Evolutionary conservation across 768 basidiomycete genomes (phyloP).

Genomic region (Hygrophorus pudorinus): DNA sequence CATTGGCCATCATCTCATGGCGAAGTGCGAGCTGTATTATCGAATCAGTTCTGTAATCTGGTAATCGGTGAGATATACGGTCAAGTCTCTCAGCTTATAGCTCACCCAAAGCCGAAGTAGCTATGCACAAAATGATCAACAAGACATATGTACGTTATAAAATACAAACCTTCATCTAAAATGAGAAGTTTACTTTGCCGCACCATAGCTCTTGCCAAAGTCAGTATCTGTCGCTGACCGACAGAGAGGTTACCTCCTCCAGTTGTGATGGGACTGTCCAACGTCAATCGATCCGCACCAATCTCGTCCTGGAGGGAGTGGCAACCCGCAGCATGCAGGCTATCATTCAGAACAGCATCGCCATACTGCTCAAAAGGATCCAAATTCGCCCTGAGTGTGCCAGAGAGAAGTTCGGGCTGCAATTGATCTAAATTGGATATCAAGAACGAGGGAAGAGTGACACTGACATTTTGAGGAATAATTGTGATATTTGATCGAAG

Average conservation of each 20-base stretch:
- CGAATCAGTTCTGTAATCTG: conserved; percentile 10
- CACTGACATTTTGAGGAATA: conserved; percentile 38
- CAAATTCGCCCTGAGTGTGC: conserved; percentile 53
- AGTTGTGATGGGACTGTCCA: conserved; percentile 34
- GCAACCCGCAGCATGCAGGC: conserved; percentile 30
- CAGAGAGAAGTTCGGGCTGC: conserved; percentile 44
- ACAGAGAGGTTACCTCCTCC: conserved; percentile 69
- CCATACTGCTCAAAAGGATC: conserved; percentile 56
- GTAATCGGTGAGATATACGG: not conserved
- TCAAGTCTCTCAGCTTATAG: not conserved
- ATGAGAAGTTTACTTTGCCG: conserved; percentile 51
- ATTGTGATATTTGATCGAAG: conserved; percentile 52
- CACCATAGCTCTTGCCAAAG: conserved; percentile 53
- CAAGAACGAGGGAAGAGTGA: not conserved
- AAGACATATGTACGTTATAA: no score
- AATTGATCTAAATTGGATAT: not conserved
- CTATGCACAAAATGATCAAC: conserved; percentile 12
- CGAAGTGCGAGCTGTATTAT: conserved; percentile 10
- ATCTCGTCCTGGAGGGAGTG: conserved; percentile 31
- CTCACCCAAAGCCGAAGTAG: conserved; percentile 40
- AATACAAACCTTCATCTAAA: conserved; percentile 50
- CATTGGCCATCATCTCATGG: conserved; percentile 3
- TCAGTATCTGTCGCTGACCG: conserved; percentile 66
- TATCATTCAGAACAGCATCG: conserved; percentile 32
- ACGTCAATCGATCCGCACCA: conserved; percentile 36